These are phyloP conservation scores for Yamadazyma nakazawae DNA, from an alignment of 805 yeast genomes.

Conservation along the genomic window DNA sequence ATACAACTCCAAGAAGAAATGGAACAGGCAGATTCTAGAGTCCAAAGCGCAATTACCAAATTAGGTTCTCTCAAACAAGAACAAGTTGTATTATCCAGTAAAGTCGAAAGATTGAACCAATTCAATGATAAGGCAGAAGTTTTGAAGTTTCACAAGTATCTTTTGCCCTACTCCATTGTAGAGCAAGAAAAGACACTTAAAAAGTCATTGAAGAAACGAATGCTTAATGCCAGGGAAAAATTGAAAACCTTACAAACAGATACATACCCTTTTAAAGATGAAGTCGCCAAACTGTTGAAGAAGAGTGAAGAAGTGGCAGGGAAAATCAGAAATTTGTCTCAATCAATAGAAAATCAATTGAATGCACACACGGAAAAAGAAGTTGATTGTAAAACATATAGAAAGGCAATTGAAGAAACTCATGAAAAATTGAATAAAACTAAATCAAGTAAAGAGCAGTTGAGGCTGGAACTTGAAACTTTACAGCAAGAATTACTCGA, in stretches of 20 bases:
- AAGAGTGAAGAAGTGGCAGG: neutral
- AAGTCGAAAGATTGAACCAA: conserved; percentile 45
- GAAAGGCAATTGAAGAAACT: neutral
- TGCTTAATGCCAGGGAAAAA: conserved; percentile 34
- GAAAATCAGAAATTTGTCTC: neutral
- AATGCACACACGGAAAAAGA: neutral
- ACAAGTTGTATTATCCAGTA: conserved; percentile 39
- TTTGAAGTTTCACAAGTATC: conserved; percentile 33
- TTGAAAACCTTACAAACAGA: conserved; percentile 24
- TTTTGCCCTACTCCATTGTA: conserved; percentile 40
- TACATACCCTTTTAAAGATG: conserved; percentile 21
- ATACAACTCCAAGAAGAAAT: conserved; percentile 46
- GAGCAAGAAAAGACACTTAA: conserved; percentile 35
- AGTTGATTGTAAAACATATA: neutral
- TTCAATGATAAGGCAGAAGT: conserved; percentile 44
- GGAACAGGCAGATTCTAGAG: conserved; percentile 23
- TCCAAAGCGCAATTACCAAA: conserved; percentile 26
- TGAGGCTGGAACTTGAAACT: conserved; percentile 10
- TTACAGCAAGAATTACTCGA: conserved; percentile 10
- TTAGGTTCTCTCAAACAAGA: conserved; percentile 33
- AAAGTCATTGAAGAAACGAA: conserved; percentile 28
- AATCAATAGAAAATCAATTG: neutral
- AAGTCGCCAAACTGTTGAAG: neutral
- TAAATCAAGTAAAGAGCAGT: conserved; percentile 7
- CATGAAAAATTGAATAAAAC: conserved; percentile 4